Base-by-base conservation (phyloP, 768 basidiomycete genomes). In the Naganishia onofrii region DNA sequence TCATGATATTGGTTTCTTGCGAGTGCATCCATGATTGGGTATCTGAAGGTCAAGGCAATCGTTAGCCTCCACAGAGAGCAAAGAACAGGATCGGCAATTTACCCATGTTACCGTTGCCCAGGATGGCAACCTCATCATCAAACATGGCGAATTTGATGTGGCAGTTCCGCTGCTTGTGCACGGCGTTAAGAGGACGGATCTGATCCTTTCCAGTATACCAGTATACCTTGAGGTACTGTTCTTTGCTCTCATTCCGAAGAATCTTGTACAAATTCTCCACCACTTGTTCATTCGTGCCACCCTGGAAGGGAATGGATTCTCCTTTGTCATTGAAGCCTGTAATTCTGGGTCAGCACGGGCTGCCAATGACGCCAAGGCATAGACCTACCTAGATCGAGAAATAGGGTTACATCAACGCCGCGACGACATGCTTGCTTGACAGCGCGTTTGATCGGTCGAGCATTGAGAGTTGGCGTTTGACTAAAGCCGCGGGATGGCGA, bases 1-100 rank as follows among this genome's bases (percentile, higher is more conserved):
- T 81, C 83, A 88, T 85, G 69, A 88, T 80, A 76, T 90, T 89
- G 73, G 86, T 83, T 74, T 90, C 89, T 70, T 88, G 86, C 52
- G 86, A 87, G 78, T 90, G 89, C 82, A 84, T 89, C 88, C 88
- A 89, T 5, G 84, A 85, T 74, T 89, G 88, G 8, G 86, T 85
- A 70, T 88, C 87, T 84, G 74, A 21, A 51, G 2, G 60, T 26
- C 26, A 12, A 36, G 17, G 42, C 15, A 6, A 42, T 17, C 19
- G 60, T 44, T 36, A 36, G 42, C 29, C 23, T 31, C 9, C 10
- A 23, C 8, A 6, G 28, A 0, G 19, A 56, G 10, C 12, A 44
- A 21, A 15, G 51, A 34, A 23, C 31, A n/a, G 29, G n/a, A 23
- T 54, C 28, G 21, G 15, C 26, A 36, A 73, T 78, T 65, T 68